Percentiles rank a stretch among this genome's conserved stretches.
Evolutionary conservation across 1,284 basidiomycete species (phyloP).

Genomic region (Boletus sp.): DNA sequence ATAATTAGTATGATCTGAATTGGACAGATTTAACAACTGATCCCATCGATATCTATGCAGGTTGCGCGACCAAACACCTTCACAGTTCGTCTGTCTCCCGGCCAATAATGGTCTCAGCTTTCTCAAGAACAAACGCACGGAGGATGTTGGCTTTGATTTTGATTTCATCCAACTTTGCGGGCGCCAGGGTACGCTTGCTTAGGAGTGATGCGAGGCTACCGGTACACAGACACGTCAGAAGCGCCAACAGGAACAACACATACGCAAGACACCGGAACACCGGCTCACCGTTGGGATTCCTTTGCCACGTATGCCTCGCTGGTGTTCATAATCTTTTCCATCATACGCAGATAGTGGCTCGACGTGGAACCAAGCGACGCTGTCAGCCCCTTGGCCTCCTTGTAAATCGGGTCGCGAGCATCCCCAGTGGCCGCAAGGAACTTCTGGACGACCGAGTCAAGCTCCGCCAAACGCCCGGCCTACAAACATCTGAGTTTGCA

Average conservation of each 20-base stretch:
- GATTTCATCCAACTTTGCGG: slow-evolving; percentile 88
- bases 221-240: slow-evolving; percentile 16
- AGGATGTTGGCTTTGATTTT: slow-evolving; percentile 90
- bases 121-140: slow-evolving; percentile 59
- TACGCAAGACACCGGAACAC: slow-evolving; percentile 1
- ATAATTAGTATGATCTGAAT: slow-evolving; percentile 16
- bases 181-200: slow-evolving; percentile 68
- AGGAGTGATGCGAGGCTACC: slow-evolving; percentile 66
- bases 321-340: slow-evolving; percentile 81
- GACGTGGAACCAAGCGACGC: slow-evolving; percentile 47
- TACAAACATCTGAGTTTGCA: slow-evolving; percentile 28
- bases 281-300: slow-evolving; percentile 75
- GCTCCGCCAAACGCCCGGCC: slow-evolving; percentile 77
- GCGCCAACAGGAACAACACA: too few relatives aligned
- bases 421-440: slow-evolving; percentile 67
- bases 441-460: slow-evolving; percentile 76
- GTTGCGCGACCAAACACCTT: slow-evolving; percentile 12
- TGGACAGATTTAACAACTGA: slow-evolving; percentile 20
- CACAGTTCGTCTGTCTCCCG: slow-evolving; percentile 38
- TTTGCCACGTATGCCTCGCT: slow-evolving; percentile 80
- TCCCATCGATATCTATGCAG: slow-evolving; percentile 15
- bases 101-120: slow-evolving; percentile 33
- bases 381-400: slow-evolving; percentile 56
- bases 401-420: slow-evolving; percentile 56
- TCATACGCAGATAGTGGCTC: slow-evolving; percentile 86